Conservation (phyloP, 2,329 filamentous ascomycete genomes). For the Hymenoscyphus salicellus region DNA sequence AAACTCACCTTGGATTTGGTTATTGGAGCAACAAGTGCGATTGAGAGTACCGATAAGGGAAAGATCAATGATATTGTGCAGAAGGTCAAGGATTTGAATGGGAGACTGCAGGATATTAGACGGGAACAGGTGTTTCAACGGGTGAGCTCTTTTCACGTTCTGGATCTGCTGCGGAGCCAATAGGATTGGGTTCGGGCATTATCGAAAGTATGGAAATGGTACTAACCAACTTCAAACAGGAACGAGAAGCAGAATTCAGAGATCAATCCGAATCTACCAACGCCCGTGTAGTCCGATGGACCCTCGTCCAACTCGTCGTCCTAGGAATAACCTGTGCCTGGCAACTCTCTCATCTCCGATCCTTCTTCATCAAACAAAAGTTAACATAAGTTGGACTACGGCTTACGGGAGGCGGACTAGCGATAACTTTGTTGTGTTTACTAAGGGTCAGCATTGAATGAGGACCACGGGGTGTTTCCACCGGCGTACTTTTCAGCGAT, state of each 20-base stretch:
- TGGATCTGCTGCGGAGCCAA: conserved; percentile 6
- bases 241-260: conserved; percentile 95
- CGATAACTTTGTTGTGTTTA: neutral
- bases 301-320: conserved; percentile 81
- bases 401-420: neutral
- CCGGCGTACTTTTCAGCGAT: neutral
- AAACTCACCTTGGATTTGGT: conserved; percentile 84
- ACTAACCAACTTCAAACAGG: conserved; percentile 49
- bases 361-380: conserved; percentile 99
- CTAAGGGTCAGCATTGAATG: neutral
- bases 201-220: neutral
- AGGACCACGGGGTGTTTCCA: neutral
- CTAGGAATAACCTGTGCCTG: conserved; percentile 87
- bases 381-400: conserved; percentile 63
- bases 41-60: conserved; percentile 88
- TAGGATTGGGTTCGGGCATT: neutral
- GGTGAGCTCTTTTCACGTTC: conserved; percentile 46
- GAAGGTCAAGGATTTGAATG: conserved; percentile 86
- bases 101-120: conserved; percentile 79
- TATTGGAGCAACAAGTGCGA: conserved; percentile 90
- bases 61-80: conserved; percentile 88
- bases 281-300: conserved; percentile 87
- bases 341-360: conserved; percentile 92
- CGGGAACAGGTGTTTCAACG: conserved; percentile 96
- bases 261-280: conserved; percentile 97